Evolutionary conservation across 108 stramenopile species (phyloP), one percentile per base, ranked within the genome.

Genomic region (Conticribra weissflogii): DNA sequence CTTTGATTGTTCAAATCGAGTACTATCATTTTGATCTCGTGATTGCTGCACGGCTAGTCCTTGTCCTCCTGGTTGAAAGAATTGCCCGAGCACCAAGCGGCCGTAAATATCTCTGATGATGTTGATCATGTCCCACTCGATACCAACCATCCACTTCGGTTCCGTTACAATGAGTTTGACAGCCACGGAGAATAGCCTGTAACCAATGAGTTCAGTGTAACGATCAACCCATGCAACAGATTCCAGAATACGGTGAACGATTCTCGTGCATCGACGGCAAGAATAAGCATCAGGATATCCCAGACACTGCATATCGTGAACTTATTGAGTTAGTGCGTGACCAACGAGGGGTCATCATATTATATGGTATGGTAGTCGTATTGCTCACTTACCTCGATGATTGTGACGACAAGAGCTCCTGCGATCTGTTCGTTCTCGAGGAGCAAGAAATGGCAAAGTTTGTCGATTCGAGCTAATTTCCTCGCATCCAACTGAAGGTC

Each of bases 51-150:
- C 48, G 9, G 80, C 95, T 16, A 92, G 78, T 49, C 95, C 95
- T 79, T 96, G 95, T n/a, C 92, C 95, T 44, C 92, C 92, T 19
- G 84, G 81, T 49, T 86, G 92, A 34, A 90, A 68, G 3, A 81
- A 78, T 68, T 96, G 95, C 8, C 95, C 95, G 23, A 93, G 76
- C 1, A 89, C 87, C 44, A 96, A 63, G 36, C 95, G 87, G 56
- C 87, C 83, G 63, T 93, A 96, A 56, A 96, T 88, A 68, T 96
- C 95, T 55, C 95, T 83, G 22, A 91, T 73, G 15, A 96, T 66
- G 72, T 91, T 93, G 50, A 96, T 96, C 83, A 96, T 85, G 64
- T 91, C 92, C 95, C 95, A 96, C 61, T 96, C 95, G 15, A 90
- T 73, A 0, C 95, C 92, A 14, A 96, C 89, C 95, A 96, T 96